Evolutionary conservation across 2,329 filamentous ascomycete species (phyloP).

Genomic region (Stagonosporopsis cucurbitacearum): DNA sequence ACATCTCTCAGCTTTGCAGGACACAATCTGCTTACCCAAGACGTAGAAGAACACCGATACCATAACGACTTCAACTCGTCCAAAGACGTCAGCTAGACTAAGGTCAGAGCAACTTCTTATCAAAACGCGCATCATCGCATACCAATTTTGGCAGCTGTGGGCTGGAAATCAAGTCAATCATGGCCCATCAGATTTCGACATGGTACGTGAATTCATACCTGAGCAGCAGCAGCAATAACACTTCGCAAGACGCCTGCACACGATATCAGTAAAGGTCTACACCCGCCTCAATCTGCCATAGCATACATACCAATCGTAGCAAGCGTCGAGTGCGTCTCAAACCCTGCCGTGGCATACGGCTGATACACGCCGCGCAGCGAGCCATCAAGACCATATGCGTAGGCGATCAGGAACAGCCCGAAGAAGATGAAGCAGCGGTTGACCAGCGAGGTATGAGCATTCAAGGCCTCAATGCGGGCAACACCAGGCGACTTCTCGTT

Average conservation of each 20-base stretch:
- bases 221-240: conserved; percentile 65
- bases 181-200: no score
- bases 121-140: background rate
- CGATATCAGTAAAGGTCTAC: background rate
- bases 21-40: conserved; percentile 39
- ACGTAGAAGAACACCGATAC: conserved; percentile 64
- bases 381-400: conserved; percentile 64
- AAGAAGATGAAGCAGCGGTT: conserved; percentile 66
- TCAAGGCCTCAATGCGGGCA: conserved; percentile 63
- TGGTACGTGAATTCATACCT: conserved; percentile 21
- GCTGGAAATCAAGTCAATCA: background rate
- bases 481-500: conserved; percentile 59
- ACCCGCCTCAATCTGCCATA: no score
- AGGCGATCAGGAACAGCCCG: conserved; percentile 67
- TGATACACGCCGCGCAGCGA: conserved; percentile 58
- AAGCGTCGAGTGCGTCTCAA: conserved; percentile 61
- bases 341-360: conserved; percentile 62
- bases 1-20: background rate
- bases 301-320: conserved; percentile 59
- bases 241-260: conserved; percentile 56
- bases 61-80: conserved; percentile 64
- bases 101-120: conserved; percentile 48
- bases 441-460: conserved; percentile 57
- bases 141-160: conserved; percentile 15
- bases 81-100: conserved; percentile 67